phyloP scores from a whole-genome alignment of 768 basidiomycete genomes.

The Tulasnella sp. region DNA sequence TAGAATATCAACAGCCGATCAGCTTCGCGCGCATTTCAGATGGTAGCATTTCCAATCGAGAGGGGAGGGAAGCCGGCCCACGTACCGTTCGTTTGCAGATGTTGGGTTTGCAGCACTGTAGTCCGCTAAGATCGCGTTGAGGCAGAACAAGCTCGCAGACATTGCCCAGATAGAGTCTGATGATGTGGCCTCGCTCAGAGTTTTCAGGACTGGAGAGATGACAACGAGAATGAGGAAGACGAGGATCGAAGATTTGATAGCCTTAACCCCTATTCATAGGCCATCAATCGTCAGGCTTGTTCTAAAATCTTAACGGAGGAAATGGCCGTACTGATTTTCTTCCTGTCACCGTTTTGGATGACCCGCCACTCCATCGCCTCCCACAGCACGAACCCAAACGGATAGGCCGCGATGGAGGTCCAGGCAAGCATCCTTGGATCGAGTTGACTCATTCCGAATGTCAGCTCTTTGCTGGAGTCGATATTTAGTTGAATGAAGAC shows the following conservation, averaged over 20 bases:
- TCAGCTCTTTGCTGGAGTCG: slow-evolving; percentile 30
- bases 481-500: slow-evolving; percentile 54
- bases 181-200: slow-evolving; percentile 88
- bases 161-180: slow-evolving; percentile 96
- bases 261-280: slow-evolving; percentile 19
- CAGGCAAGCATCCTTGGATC: slow-evolving; percentile 63
- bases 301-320: neutral
- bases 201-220: slow-evolving; percentile 81
- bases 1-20: slow-evolving; percentile 23
- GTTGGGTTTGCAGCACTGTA: slow-evolving; percentile 40
- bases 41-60: too few relatives aligned
- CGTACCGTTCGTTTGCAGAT: neutral
- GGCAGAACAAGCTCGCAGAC: slow-evolving; percentile 68
- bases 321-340: slow-evolving; percentile 6
- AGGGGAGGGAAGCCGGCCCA: too few relatives aligned
- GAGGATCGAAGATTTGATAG: slow-evolving; percentile 70
- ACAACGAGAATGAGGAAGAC: slow-evolving; percentile 84
- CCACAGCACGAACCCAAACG: slow-evolving; percentile 54
- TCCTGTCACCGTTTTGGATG: neutral
- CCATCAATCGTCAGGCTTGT: neutral
- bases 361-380: slow-evolving; percentile 32
- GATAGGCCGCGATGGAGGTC: slow-evolving; percentile 49
- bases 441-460: slow-evolving; percentile 33
- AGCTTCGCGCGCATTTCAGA: too few relatives aligned
- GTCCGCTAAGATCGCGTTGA: slow-evolving; percentile 77